Conservation (phyloP, 345 rosid genomes). For the Eutrema japonicum region DNA sequence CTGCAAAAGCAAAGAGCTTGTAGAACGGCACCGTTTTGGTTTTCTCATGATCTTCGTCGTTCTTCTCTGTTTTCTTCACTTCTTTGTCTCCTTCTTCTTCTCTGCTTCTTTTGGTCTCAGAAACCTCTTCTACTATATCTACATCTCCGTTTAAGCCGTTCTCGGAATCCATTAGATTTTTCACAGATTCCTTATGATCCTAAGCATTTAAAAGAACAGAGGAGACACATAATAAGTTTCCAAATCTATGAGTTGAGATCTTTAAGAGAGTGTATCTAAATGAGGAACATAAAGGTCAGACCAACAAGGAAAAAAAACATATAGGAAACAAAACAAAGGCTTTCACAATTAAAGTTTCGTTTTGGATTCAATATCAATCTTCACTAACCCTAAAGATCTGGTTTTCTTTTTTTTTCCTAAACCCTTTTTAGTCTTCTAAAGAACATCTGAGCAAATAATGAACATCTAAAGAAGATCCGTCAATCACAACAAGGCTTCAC, state of each 20-base stretch:
- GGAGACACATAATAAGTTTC: constrained; percentile 3
- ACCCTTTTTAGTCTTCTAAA: background rate
- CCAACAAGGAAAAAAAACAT: constrained; percentile 16
- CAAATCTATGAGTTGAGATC: constrained; percentile 7
- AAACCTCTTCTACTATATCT: constrained; percentile 25
- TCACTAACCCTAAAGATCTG: constrained; percentile 19
- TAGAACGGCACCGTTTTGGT: constrained; percentile 62
- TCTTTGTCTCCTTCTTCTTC: constrained; percentile 47
- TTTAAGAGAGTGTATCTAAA: background rate
- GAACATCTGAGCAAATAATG: background rate
- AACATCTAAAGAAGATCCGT: constrained; percentile 34
- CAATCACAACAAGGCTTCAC: background rate
- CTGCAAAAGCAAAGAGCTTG: constrained; percentile 81
- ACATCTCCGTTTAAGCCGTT: constrained; percentile 22
- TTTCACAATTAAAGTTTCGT: background rate
- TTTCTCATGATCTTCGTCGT: constrained; percentile 56
- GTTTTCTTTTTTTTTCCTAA: background rate
- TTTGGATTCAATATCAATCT: constrained; percentile 9
- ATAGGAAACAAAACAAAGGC: constrained; percentile 8
- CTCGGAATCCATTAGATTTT: constrained; percentile 37
- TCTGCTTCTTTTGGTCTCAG: constrained; percentile 24
- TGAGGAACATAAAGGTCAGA: background rate
- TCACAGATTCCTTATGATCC: constrained; percentile 24
- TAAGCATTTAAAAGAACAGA: constrained; percentile 20
- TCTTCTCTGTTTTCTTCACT: constrained; percentile 45